Percentiles rank a stretch among this genome's conserved stretches.
Evolutionary conservation across 2,329 filamentous ascomycete species (phyloP).

Genomic region (Xylariaceae sp.): DNA sequence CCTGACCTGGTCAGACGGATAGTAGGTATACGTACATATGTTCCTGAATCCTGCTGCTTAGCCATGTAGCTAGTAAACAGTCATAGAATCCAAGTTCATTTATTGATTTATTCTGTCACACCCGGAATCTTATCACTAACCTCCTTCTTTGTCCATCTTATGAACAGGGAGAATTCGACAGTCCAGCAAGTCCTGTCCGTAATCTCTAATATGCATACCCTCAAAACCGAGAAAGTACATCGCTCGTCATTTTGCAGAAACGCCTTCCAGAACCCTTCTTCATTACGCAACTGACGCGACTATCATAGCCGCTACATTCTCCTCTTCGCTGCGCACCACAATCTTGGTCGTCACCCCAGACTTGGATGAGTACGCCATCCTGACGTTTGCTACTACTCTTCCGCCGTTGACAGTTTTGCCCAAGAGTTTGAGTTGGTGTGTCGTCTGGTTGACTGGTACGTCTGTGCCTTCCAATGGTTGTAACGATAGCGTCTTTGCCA

Average conservation of each 20-base stretch:
- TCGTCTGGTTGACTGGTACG: slow-evolving; percentile 82
- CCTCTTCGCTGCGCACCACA: slow-evolving; percentile 87
- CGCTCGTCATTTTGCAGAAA: slow-evolving; percentile 37
- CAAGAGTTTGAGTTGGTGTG: slow-evolving; percentile 92
- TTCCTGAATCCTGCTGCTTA: too few species aligned
- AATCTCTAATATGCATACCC: slow-evolving; percentile 34
- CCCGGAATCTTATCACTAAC: background rate
- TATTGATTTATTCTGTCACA: background rate
- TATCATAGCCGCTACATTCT: slow-evolving; percentile 82
- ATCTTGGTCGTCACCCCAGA: slow-evolving; percentile 96
- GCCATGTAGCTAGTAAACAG: too few species aligned
- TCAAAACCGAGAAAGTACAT: slow-evolving; percentile 32
- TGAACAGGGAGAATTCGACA: slow-evolving; percentile 13
- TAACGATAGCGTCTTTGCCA: slow-evolving; percentile 82
- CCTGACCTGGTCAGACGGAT: too few species aligned
- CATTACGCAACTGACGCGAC: slow-evolving; percentile 79
- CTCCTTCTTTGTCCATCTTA: background rate
- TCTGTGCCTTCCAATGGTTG: slow-evolving; percentile 95
- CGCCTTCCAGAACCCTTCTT: slow-evolving; percentile 33
- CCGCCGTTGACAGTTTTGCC: slow-evolving; percentile 94
- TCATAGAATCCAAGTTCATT: background rate
- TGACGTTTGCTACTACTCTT: slow-evolving; percentile 80
- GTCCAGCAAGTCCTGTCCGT: slow-evolving; percentile 3
- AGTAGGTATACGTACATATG: too few species aligned
- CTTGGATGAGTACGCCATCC: slow-evolving; percentile 94